Conservation (phyloP, 1,284 basidiomycete genomes). For the Marasmius sp. region DNA sequence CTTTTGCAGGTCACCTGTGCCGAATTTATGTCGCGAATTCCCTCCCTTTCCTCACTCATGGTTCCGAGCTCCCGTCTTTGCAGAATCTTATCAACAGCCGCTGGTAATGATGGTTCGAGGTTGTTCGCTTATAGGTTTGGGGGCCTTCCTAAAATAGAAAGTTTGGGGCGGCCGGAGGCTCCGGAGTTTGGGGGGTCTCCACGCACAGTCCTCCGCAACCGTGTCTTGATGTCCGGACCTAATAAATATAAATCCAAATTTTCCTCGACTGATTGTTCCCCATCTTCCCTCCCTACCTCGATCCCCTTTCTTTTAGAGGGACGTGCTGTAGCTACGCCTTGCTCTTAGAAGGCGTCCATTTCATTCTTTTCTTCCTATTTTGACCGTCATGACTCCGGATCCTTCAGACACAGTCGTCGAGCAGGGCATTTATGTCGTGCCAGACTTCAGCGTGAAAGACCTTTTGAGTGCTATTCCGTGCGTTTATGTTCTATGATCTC, state of each 20-base stretch:
- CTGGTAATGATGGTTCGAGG: too few relatives aligned
- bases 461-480: conserved; percentile 88
- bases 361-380: conserved; percentile 9
- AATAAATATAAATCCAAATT: conserved; percentile 28
- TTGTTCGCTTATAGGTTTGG: not conserved
- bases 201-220: too few relatives aligned
- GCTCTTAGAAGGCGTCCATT: conserved; percentile 3
- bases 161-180: too few relatives aligned
- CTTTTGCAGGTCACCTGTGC: too few relatives aligned
- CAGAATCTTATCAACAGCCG: too few relatives aligned
- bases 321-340: not conserved
- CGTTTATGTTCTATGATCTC: conserved; percentile 26
- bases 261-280: conserved; percentile 4
- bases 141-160: conserved; percentile 16
- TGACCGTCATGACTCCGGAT: conserved; percentile 32
- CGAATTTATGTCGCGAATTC: too few relatives aligned
- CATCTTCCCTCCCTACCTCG: conserved; percentile 15
- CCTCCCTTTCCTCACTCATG: too few relatives aligned
- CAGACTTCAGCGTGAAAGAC: conserved; percentile 84
- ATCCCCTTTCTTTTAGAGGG: conserved; percentile 12
- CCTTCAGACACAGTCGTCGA: conserved; percentile 42
- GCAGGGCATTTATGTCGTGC: conserved; percentile 69
- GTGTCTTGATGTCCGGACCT: not conserved
- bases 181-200: too few relatives aligned
- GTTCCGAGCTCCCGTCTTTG: too few relatives aligned